A percentile compares a stretch with the other conserved stretches of the same genome.
Conservation (phyloP, 2,329 filamentous ascomycete genomes). For the Cercospora sp. region DNA sequence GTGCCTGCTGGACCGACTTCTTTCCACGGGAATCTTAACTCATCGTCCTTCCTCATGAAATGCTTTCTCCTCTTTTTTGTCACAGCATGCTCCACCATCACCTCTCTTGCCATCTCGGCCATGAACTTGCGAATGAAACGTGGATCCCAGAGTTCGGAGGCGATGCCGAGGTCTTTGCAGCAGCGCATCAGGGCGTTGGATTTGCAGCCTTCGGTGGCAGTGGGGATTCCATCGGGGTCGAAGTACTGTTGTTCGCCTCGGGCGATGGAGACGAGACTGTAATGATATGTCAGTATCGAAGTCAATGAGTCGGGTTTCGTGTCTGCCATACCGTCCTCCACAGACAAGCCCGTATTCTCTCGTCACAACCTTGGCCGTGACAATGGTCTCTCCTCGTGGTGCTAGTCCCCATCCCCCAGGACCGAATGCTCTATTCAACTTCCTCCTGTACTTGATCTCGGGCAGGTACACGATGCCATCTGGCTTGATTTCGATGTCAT, state of each 20-base stretch:
- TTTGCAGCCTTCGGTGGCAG: constrained; percentile 94
- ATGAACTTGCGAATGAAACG: constrained; percentile 83
- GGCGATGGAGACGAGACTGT: constrained; percentile 84
- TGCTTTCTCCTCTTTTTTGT: constrained; percentile 91
- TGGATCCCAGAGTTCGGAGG: constrained; percentile 95
- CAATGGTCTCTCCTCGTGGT: constrained; percentile 79
- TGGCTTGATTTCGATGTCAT: constrained; percentile 94
- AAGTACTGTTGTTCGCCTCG: constrained; percentile 96
- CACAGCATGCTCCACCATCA: constrained; percentile 82
- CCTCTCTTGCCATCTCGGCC: constrained; percentile 71
- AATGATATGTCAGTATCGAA: constrained; percentile 10
- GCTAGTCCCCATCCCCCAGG: constrained; percentile 95
- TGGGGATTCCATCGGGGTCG: constrained; percentile 82
- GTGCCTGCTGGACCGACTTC: constrained; percentile 39
- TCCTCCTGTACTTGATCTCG: constrained; percentile 95
- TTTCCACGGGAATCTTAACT: constrained; percentile 65
- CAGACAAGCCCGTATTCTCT: constrained; percentile 91
- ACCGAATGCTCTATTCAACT: constrained; percentile 87
- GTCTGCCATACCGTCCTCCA: constrained; percentile 73
- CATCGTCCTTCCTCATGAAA: constrained; percentile 81
- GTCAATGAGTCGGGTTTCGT: too few species aligned
- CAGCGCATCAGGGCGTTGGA: constrained; percentile 97
- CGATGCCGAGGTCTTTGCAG: constrained; percentile 96
- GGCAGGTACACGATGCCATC: constrained; percentile 95
- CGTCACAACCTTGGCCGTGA: constrained; percentile 78